Conservation (phyloP, 1,284 basidiomycete genomes). For the Porodaedalea pini region DNA sequence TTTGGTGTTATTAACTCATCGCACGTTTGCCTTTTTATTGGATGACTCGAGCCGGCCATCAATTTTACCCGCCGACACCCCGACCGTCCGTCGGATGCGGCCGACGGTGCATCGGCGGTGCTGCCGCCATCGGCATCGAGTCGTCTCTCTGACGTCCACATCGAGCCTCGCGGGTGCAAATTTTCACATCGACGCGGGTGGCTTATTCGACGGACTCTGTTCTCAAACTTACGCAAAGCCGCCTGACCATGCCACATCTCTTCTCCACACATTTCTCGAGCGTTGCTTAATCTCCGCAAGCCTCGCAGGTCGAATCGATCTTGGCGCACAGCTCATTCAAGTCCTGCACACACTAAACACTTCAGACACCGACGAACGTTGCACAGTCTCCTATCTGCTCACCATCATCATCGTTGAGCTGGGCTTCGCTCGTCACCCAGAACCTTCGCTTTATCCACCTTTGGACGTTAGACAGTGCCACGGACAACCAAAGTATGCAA, state of each 20-base stretch:
- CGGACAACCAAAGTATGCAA: not conserved
- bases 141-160: too few species aligned
- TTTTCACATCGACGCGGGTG: too few species aligned
- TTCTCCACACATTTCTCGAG: not conserved
- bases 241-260: not conserved
- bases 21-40: too few species aligned
- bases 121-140: too few species aligned
- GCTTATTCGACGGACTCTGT: too few species aligned
- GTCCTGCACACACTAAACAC: not conserved
- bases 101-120: too few species aligned
- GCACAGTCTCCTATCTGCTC: not conserved
- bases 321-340: not conserved
- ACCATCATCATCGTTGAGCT: not conserved
- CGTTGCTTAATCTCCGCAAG: conserved; percentile 12
- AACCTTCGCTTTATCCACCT: not conserved
- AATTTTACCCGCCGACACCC: too few species aligned
- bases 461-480: not conserved
- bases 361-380: conserved; percentile 17
- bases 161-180: too few species aligned
- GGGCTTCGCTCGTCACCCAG: not conserved
- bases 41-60: too few species aligned
- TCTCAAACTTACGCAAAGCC: too few species aligned
- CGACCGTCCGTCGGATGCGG: too few species aligned
- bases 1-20: too few species aligned
- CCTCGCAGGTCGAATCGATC: not conserved